phyloP scores from a whole-genome alignment of 371 early-diverging fungal genomes.

The Actinomortierella ambigua region DNA sequence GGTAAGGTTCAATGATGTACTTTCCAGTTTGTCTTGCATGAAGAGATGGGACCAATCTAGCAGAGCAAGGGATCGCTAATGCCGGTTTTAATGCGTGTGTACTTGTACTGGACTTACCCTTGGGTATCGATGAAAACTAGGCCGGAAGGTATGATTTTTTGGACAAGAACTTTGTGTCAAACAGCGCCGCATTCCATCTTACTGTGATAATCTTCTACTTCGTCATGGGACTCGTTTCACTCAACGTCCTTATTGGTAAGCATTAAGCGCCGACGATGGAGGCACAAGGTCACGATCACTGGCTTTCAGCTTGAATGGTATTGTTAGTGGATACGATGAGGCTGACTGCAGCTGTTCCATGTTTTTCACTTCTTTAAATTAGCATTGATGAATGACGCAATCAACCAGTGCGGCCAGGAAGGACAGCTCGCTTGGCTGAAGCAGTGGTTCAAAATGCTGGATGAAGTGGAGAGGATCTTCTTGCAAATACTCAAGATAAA shows the following conservation, averaged over 20 bases:
- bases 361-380: too few relatives aligned
- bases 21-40: too few relatives aligned
- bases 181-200: slow-evolving; percentile 18
- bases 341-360: too few relatives aligned
- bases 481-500: slow-evolving; percentile 8
- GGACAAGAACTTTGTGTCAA: not conserved
- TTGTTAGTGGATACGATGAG: too few relatives aligned
- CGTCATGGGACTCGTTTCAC: slow-evolving; percentile 30
- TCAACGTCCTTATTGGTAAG: slow-evolving; percentile 32
- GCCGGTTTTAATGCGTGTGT: too few relatives aligned
- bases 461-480: slow-evolving; percentile 22
- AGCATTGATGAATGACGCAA: slow-evolving; percentile 43
- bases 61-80: too few relatives aligned
- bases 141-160: slow-evolving; percentile 40
- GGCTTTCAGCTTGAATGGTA: too few relatives aligned
- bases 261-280: too few relatives aligned
- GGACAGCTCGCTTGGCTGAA: slow-evolving; percentile 41
- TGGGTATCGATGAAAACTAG: slow-evolving; percentile 4
- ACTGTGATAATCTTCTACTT: slow-evolving; percentile 45
- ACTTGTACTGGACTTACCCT: too few relatives aligned
- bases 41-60: too few relatives aligned
- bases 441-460: slow-evolving; percentile 39
- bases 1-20: slow-evolving; percentile 11
- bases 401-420: slow-evolving; percentile 29
- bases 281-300: too few relatives aligned